These are phyloP conservation scores for Urochloa ruziziensis DNA, from an alignment of 176 grass and related monocot species.

Conservation along the genomic window DNA sequence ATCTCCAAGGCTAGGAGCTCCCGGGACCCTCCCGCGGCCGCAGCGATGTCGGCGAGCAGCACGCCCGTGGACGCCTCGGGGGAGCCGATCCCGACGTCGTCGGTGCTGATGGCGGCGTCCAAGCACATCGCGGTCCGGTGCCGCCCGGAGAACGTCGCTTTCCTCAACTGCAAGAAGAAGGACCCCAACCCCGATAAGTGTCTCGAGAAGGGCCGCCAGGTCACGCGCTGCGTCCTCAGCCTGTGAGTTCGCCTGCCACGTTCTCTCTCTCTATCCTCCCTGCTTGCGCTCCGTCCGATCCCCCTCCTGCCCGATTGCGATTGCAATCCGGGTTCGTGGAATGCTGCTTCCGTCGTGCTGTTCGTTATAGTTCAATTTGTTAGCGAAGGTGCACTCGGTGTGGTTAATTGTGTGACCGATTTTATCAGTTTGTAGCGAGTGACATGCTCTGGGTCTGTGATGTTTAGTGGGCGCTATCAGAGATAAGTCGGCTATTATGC, in stretches of 20 bases:
- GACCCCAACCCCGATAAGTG: conserved; percentile 87
- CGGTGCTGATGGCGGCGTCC: conserved; percentile 84
- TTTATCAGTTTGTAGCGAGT: neutral
- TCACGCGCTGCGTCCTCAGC: conserved; percentile 69
- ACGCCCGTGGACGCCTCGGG: conserved; percentile 62
- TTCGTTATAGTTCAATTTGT: neutral
- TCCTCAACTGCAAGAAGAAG: conserved; percentile 99
- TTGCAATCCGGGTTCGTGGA: conserved; percentile 5
- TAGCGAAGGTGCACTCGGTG: neutral
- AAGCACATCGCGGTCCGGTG: conserved; percentile 83
- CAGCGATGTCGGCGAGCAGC: conserved; percentile 51
- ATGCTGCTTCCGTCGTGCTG: conserved; percentile 16
- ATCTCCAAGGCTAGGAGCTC: conserved; percentile 39
- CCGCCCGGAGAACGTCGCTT: conserved; percentile 78
- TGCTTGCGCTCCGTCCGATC: neutral
- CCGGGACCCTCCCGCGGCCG: neutral
- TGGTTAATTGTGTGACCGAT: neutral
- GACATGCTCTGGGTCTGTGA: neutral
- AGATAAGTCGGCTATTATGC: neutral
- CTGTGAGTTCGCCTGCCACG: conserved; percentile 51
- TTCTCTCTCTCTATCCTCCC: neutral
- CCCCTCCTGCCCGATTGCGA: neutral
- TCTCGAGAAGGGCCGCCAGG: conserved; percentile 85
- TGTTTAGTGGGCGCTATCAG: conserved; percentile 21
- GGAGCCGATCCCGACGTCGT: conserved; percentile 84